phyloP scores from a whole-genome alignment of 1,139 yeast genomes.

The Blastobotrys niveus region DNA sequence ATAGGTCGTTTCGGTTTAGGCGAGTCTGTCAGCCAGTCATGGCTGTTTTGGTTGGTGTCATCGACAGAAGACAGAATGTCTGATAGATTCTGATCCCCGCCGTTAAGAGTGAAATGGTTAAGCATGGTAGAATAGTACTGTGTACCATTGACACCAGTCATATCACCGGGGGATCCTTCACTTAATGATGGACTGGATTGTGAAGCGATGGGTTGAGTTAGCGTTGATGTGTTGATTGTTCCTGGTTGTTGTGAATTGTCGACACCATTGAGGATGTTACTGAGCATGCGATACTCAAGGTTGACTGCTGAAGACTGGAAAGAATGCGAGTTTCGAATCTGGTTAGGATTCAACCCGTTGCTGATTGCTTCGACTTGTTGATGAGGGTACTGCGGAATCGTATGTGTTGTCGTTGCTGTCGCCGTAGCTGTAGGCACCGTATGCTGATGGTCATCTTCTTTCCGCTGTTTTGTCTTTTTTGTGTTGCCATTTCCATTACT shows the following conservation, averaged over 20 bases:
- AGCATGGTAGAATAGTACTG: conserved; percentile 15
- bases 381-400: neutral
- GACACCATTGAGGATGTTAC: conserved; percentile 51
- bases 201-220: neutral
- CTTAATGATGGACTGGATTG: conserved; percentile 26
- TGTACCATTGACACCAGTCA: conserved; percentile 11
- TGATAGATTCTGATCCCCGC: conserved; percentile 18
- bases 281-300: conserved; percentile 68
- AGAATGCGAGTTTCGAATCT: neutral
- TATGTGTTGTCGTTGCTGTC: neutral
- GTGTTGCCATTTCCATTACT: neutral
- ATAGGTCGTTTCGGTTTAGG: conserved; percentile 24
- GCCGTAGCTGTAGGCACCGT: neutral
- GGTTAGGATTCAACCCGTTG: neutral
- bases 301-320: conserved; percentile 75
- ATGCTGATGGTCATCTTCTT: no score
- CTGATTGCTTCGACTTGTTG: conserved; percentile 7
- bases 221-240: no score
- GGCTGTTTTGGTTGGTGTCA: conserved; percentile 5
- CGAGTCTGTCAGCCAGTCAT: conserved; percentile 6
- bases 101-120: conserved; percentile 18
- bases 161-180: conserved; percentile 22
- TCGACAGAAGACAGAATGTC: conserved; percentile 25
- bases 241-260: neutral
- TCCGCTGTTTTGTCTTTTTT: no score